Percentiles rank a stretch among this genome's conserved stretches.
These are phyloP conservation scores for Fusarium tupiense DNA, from an alignment of 2,329 filamentous ascomycete species.

Conservation along the genomic window DNA sequence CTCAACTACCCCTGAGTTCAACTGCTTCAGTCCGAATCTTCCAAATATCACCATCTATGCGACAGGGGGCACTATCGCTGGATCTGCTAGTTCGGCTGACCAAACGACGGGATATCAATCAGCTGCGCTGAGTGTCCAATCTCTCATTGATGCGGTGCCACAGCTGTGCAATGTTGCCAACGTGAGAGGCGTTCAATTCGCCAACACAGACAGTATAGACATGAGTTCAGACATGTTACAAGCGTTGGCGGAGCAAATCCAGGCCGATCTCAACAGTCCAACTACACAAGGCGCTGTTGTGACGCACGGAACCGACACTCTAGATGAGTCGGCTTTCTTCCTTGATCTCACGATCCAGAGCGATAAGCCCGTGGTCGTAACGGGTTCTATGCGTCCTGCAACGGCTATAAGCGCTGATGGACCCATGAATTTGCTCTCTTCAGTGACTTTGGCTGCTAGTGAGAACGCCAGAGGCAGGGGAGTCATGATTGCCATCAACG, in stretches of 20 bases:
- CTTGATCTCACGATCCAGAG: slow-evolving; percentile 66
- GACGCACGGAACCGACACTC: slow-evolving; percentile 72
- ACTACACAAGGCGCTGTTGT: slow-evolving; percentile 62
- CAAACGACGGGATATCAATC: slow-evolving; percentile 57
- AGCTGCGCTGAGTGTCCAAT: slow-evolving; percentile 58
- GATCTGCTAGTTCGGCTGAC: slow-evolving; percentile 57
- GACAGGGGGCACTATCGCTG: slow-evolving; percentile 69
- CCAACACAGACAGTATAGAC: slow-evolving; percentile 58
- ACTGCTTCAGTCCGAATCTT: slow-evolving; percentile 46
- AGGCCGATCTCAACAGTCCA: slow-evolving; percentile 56
- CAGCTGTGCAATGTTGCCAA: slow-evolving; percentile 64
- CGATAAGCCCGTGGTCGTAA: slow-evolving; percentile 67
- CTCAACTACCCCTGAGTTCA: slow-evolving; percentile 31
- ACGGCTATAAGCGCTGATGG: slow-evolving; percentile 71
- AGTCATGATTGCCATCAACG: slow-evolving; percentile 69
- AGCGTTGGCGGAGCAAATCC: slow-evolving; percentile 58
- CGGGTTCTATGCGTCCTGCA: slow-evolving; percentile 71
- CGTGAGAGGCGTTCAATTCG: slow-evolving; percentile 62
- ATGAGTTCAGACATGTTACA: slow-evolving; percentile 61
- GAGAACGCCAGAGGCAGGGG: slow-evolving; percentile 60
- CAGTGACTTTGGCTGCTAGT: slow-evolving; percentile 64
- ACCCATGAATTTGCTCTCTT: slow-evolving; percentile 69
- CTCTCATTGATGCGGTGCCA: slow-evolving; percentile 64
- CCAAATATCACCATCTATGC: slow-evolving; percentile 67
- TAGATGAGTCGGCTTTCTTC: slow-evolving; percentile 73